Base-by-base conservation (phyloP, 169 alveolate species). In the Cryptosporidium baileyi region DNA sequence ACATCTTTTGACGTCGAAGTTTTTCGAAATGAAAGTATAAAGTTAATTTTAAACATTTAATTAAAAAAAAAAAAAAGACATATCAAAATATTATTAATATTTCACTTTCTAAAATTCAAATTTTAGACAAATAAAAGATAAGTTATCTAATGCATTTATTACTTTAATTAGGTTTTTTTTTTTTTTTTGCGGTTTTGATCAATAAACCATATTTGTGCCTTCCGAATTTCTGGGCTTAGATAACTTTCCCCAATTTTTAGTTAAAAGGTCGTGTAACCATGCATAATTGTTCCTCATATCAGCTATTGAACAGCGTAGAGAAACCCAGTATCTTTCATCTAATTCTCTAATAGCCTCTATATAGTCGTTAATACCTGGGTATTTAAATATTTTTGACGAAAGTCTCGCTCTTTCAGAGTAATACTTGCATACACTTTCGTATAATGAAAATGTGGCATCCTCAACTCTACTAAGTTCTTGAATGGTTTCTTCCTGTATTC, bases 401-500 rank as follows among this genome's bases (percentile, higher is more conserved):
- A 94, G 74, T 67, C 94, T 93, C 28, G 96, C 97, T 38, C 97
- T 26, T 59, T n/a, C 63, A n/a, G 81, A 57, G 36, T 36, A 51
- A 74, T 94, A 93, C 67, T 94, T 93, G 45, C 93, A 93, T 41
- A 93, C 91, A 24, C 95, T 90, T 67, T 94, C 97, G 54, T 90
- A 92, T 43, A 93, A 80, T 61, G 92, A 92, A 80, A 93, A 94
- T 26, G 96, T 95, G 15, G 94, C 91, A 65, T 94, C 97, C 44
- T 94, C 97, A 22, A 94, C 97, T 41, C 97, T 88, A 15, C 95
- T 92, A 7, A 94, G 90, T 89, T 94, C 97, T 60, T 93, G 96
- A n/a, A 94, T 94, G 7, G 94, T 95, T 61, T 94, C 97, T 57
- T 94, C 97, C 89, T 94, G 97, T 32, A 94, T 91, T 13, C 96